Base-by-base conservation (phyloP, 2,329 filamentous ascomycete species). In the Dichotomopilus funicola region DNA sequence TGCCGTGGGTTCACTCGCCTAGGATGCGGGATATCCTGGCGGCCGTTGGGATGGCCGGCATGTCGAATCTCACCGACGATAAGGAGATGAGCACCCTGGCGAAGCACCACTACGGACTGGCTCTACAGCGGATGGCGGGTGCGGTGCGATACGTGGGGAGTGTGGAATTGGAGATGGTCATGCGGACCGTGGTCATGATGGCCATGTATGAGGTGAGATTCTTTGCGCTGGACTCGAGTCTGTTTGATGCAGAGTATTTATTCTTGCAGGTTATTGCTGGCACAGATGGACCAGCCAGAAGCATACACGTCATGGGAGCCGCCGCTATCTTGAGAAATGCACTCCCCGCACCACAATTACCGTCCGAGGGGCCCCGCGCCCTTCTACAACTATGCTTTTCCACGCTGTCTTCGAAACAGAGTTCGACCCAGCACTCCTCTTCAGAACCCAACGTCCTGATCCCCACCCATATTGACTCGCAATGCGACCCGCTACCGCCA, bases 281-380 rank as follows among this genome's bases (percentile, higher is more conserved):
- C 38, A 73, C 73, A 3, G 71, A 73, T 38, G 66, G 74, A 52
- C 73, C 75, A 31, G 73, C 78, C 19, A 70, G 74, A 59, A 77
- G 76, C 51, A 77, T 77, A 5, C 83, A 86, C 64, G 76, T 85
- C 46, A 73, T 78, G 62, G 83, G 83, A 1, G 82, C 81, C 2
- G 74, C 79, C 45, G 80, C 82, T 9, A 67, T 86, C n/a, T 69
- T 85, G 13, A 75, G 76, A 55, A 73, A 69, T 45, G 73, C 73
- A 55, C 63, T 75, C 5, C 75, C 75, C 1, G 64, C 72, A 38
- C 66, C 68, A 2, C 61, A 69, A 7, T 63, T 67, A 0, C 68
- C 72, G 0, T 67, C 73, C 27, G 71, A 75, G 48, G 77, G 78
- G 4, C 72, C 81, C 58, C 72, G 76, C 37, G 75, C 77, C 5